Evolutionary conservation across 805 yeast species (phyloP).

Genomic region (Wickerhamomyces subpelliculosus): DNA sequence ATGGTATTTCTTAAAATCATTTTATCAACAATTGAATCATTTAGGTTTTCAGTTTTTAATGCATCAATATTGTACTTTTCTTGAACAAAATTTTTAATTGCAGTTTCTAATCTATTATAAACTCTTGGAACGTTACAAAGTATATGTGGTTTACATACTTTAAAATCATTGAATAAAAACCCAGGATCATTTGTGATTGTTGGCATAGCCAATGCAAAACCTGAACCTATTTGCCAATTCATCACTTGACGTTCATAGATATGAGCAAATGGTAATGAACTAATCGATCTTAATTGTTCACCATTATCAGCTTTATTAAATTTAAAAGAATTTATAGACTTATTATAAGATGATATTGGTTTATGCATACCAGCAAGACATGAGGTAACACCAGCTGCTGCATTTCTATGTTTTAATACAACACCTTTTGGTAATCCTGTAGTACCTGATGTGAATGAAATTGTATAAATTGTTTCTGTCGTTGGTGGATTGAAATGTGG

Average conservation of each 20-base stretch:
- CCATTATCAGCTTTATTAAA: conserved; percentile 16
- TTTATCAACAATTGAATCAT: conserved; percentile 2
- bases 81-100: conserved; percentile 30
- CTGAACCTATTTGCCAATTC: conserved; percentile 35
- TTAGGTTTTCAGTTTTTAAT: neutral
- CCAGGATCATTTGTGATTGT: conserved; percentile 41
- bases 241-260: conserved; percentile 42
- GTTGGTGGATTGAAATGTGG: conserved; percentile 35
- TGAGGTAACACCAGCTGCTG: conserved; percentile 40
- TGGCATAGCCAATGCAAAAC: conserved; percentile 27
- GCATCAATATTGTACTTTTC: conserved; percentile 4
- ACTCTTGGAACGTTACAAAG: conserved; percentile 58
- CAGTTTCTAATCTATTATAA: conserved; percentile 51
- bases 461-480: conserved; percentile 47
- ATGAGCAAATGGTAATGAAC: conserved; percentile 52
- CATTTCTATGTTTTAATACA: conserved; percentile 42
- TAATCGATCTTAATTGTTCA: conserved; percentile 26
- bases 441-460: conserved; percentile 71
- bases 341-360: conserved; percentile 12
- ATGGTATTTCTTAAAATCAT: conserved; percentile 29
- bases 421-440: conserved; percentile 75
- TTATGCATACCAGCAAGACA: conserved; percentile 23
- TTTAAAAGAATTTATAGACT: conserved; percentile 2
- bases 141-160: conserved; percentile 41
- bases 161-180: conserved; percentile 53